Evolutionary conservation across 768 basidiomycete species (phyloP).

Genomic region (Trametes cubensis): DNA sequence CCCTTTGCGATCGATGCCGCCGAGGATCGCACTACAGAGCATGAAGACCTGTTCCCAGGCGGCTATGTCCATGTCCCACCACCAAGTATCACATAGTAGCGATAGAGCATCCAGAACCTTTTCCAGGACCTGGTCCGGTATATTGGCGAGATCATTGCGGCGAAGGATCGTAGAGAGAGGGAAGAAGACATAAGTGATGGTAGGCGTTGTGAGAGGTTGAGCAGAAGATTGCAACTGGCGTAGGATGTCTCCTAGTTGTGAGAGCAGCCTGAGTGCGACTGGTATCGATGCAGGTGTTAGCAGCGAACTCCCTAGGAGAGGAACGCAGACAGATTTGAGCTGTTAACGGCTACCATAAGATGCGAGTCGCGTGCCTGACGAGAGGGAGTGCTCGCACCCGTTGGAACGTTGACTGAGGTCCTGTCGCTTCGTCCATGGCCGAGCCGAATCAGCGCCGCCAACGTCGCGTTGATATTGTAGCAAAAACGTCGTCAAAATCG

Average conservation of each 20-base stretch:
- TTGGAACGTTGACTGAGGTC: constrained; percentile 40
- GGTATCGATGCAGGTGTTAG: constrained; percentile 59
- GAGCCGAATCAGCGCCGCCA: no score
- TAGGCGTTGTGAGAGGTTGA: constrained; percentile 49
- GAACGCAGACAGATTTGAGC: constrained; percentile 78
- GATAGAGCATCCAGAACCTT: constrained; percentile 62
- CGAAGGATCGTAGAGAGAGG: constrained; percentile 85
- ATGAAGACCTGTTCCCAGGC: constrained; percentile 88
- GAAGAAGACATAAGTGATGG: constrained; percentile 85
- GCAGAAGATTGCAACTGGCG: constrained; percentile 43
- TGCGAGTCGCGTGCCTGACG: no score
- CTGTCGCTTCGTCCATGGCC: constrained; percentile 2
- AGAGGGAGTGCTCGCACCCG: constrained; percentile 34
- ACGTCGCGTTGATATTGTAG: no score
- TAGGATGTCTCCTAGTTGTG: constrained; percentile 53
- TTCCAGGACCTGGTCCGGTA: constrained; percentile 83
- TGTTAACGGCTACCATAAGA: neutral
- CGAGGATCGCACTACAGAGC: constrained; percentile 66
- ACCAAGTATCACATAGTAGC: constrained; percentile 72
- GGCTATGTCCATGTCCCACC: constrained; percentile 76
- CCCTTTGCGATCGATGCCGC: constrained; percentile 66
- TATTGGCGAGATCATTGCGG: constrained; percentile 64
- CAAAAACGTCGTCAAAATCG: no score
- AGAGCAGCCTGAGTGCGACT: constrained; percentile 53
- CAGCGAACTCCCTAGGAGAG: constrained; percentile 71